Evolutionary conservation across 352 stramenopile genomes (phyloP).

Genomic region (Phytophthora pluvialis): DNA sequence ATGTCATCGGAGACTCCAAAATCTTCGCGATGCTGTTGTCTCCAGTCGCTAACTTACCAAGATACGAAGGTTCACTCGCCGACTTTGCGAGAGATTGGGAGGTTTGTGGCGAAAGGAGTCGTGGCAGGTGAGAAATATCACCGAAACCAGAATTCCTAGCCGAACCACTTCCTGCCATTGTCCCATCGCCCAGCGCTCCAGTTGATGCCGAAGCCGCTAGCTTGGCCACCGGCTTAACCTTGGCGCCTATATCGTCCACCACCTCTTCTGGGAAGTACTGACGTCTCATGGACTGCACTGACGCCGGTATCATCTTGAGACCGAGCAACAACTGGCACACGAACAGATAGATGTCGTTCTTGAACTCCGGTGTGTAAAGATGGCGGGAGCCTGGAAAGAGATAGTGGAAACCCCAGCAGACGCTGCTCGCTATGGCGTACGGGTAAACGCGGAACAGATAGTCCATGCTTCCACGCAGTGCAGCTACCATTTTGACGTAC

Average conservation of each 20-base stretch:
- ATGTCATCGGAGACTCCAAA: constrained; percentile 26
- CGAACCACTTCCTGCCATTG: constrained; percentile 5
- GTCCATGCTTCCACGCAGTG: constrained; percentile 77
- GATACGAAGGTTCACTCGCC: constrained; percentile 56
- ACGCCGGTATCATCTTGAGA: constrained; percentile 67
- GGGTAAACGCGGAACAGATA: constrained; percentile 91
- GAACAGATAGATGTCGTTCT: constrained; percentile 81
- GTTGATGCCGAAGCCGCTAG: constrained; percentile 16
- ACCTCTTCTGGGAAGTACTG: constrained; percentile 83
- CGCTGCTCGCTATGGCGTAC: constrained; percentile 78
- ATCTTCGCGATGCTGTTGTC: constrained; percentile 74
- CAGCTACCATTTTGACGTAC: constrained; percentile 84
- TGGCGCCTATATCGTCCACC: constrained; percentile 55
- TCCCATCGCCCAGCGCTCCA: constrained; percentile 15
- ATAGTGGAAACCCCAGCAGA: constrained; percentile 90
- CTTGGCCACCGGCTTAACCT: constrained; percentile 44
- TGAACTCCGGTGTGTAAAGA: constrained; percentile 85
- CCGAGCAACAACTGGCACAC: constrained; percentile 77
- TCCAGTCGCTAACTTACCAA: constrained; percentile 50
- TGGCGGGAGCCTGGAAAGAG: constrained; percentile 88
- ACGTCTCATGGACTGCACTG: constrained; percentile 68
- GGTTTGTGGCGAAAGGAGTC: constrained; percentile 39
- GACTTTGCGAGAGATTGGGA: constrained; percentile 42
- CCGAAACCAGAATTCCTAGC: constrained; percentile 18
- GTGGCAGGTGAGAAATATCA: constrained; percentile 30